A percentile compares a stretch with the other conserved stretches of the same genome.
Conservation (phyloP, 1,284 basidiomycete species). For the Pterulicium gracile region DNA sequence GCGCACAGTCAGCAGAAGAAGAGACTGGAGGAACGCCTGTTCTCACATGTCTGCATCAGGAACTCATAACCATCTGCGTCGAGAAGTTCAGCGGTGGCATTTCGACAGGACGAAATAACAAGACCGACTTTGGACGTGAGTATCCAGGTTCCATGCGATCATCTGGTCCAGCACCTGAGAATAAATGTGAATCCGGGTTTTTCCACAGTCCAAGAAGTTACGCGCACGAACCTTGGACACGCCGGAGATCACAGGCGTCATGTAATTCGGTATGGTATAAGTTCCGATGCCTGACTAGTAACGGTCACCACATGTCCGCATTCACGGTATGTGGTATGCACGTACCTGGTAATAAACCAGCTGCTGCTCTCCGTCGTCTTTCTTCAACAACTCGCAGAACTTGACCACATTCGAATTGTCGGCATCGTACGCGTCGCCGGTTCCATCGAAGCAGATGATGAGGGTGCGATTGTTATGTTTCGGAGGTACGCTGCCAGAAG, state of each 20-base stretch:
- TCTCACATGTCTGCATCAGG: conserved; percentile 35
- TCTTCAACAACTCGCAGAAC: conserved; percentile 32
- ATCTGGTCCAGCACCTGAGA: conserved; percentile 22
- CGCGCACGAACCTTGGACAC: conserved; percentile 14
- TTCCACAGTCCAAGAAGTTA: neutral
- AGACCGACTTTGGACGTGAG: conserved; percentile 28
- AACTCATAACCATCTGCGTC: conserved; percentile 34
- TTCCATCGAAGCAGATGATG: conserved; percentile 44
- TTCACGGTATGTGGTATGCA: neutral
- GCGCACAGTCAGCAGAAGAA: neutral
- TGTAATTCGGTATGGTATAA: conserved; percentile 17
- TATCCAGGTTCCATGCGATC: conserved; percentile 29
- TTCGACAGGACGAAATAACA: neutral
- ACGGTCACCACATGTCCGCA: neutral
- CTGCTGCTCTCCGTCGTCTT: conserved; percentile 30
- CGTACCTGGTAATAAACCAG: conserved; percentile 38
- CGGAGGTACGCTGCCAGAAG: conserved; percentile 19
- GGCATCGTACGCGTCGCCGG: conserved; percentile 34
- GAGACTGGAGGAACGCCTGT: neutral
- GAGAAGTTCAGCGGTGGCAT: neutral
- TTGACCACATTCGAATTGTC: conserved; percentile 28
- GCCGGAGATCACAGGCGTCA: conserved; percentile 1
- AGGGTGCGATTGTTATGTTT: conserved; percentile 25
- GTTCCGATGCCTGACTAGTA: conserved; percentile 31
- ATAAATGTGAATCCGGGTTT: neutral